phyloP scores from a whole-genome alignment of 345 rosid genomes.

The Aquilaria malaccensis region DNA sequence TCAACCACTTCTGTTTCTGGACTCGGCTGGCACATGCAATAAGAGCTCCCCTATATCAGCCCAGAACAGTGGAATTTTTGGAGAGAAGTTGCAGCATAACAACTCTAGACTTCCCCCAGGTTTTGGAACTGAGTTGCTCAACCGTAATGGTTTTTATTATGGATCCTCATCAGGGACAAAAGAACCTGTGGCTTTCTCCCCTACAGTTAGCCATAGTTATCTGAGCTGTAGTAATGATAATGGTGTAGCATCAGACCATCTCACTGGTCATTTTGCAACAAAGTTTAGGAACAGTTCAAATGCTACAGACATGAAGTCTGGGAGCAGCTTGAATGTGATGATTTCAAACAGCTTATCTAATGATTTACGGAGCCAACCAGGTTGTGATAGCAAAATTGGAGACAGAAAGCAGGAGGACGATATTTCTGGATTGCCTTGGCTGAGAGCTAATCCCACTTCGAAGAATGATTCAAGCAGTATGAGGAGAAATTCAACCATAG shows the following conservation, averaged over 20 bases:
- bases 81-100: slow-evolving; percentile 43
- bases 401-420: slow-evolving; percentile 40
- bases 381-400: slow-evolving; percentile 31
- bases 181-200: slow-evolving; percentile 21
- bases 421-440: slow-evolving; percentile 54
- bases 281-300: slow-evolving; percentile 25
- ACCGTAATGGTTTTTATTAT: slow-evolving; percentile 39
- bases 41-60: slow-evolving; percentile 35
- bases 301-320: slow-evolving; percentile 24
- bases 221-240: slow-evolving; percentile 26
- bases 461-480: slow-evolving; percentile 28
- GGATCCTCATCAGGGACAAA: slow-evolving; percentile 53
- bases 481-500: slow-evolving; percentile 37
- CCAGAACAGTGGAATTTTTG: slow-evolving; percentile 46
- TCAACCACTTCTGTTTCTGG: slow-evolving; percentile 43
- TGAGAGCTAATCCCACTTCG: slow-evolving; percentile 35
- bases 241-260: slow-evolving; percentile 21
- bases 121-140: slow-evolving; percentile 36
- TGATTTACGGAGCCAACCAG: slow-evolving; percentile 21
- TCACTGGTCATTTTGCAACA: slow-evolving; percentile 19
- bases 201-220: slow-evolving; percentile 23
- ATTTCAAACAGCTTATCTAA: slow-evolving; percentile 33
- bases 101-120: slow-evolving; percentile 35
- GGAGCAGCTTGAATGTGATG: slow-evolving; percentile 37
- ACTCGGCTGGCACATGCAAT: slow-evolving; percentile 37